A percentile compares a stretch with the other conserved stretches of the same genome.
Evolutionary conservation across 768 basidiomycete species (phyloP).

Genomic region (Kwoniella sp.): DNA sequence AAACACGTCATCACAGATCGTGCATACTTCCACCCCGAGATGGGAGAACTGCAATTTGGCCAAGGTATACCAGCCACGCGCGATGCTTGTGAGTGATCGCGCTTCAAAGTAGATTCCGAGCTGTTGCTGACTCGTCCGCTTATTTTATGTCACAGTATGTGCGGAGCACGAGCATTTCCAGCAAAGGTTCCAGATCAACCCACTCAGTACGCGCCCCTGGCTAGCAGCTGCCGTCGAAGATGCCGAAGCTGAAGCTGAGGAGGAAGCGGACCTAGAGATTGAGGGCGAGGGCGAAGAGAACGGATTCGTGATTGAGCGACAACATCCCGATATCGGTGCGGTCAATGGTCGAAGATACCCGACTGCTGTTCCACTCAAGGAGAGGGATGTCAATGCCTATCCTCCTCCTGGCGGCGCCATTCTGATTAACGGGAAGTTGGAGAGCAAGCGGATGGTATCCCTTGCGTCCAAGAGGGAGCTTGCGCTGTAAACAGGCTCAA

Average conservation of each 20-base stretch:
- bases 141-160: constrained; percentile 29
- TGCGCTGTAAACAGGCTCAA: not conserved
- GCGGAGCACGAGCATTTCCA: constrained; percentile 49
- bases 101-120: not conserved
- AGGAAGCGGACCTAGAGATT: not conserved
- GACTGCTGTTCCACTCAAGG: constrained; percentile 1
- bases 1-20: constrained; percentile 30
- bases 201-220: constrained; percentile 22
- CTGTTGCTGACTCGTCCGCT: too few species aligned
- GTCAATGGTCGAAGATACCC: constrained; percentile 5
- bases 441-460: constrained; percentile 1
- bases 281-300: constrained; percentile 20
- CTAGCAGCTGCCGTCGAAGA: constrained; percentile 17
- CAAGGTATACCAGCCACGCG: constrained; percentile 36
- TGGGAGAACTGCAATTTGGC: constrained; percentile 40
- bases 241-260: not conserved
- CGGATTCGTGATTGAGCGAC: constrained; percentile 11
- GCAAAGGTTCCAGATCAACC: constrained; percentile 34
- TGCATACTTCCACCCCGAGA: constrained; percentile 27
- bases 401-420: not conserved
- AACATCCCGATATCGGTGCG: not conserved
- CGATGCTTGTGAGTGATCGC: constrained; percentile 26
- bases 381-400: constrained; percentile 21
- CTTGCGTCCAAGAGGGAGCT: not conserved
- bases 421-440: not conserved